Evolutionary conservation across 2,329 filamentous ascomycete genomes (phyloP), one percentile per base, ranked within the genome.

Genomic region (Verticillium alfalfae): DNA sequence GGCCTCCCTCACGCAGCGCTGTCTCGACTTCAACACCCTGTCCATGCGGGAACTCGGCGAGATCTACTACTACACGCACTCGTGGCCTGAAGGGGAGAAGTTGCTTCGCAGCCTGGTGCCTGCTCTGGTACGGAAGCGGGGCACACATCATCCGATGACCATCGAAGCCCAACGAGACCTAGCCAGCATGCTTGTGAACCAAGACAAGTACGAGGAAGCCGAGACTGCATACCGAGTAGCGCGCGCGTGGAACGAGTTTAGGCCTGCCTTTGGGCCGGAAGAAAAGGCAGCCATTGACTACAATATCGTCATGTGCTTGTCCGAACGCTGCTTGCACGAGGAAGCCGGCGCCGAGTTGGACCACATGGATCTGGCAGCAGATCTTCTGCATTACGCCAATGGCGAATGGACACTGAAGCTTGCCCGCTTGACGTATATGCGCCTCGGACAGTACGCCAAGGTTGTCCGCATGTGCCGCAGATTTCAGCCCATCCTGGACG

Each of bases 41-140:
- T 68, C 65, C 52, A 67, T 65, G 62, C 60, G 67, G 26, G 67
- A 68, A 63, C 55, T 66, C 3, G 65, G 66, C 41, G 67, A 66
- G 34, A 65, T 65, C 6, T 68, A 67, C 63, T 68, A 68, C 55
- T 66, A 66, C 61, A 66, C 64, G 13, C 63, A 60, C 34, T 62
- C 63, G 18, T 66, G 64, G 64, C 63, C 59, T 9, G 63, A 66
- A 52, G 64, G 64, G 8, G 64, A 66, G 59, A 65, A 61, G 38
- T 58, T 66, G 15, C 63, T 66, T n/a, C 64, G 63, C 22, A 61
- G 63, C 13, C 56, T 66, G 34, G 64, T 66, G 2, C 64, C 64
- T 10, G 60, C 61, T 4, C 61, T 66, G 12, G 63, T 66, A 12
- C 57, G 59, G 39, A 58, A 60, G 41, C 41, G 58, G 26, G 64